Percentiles rank a stretch among this genome's conserved stretches.
These are phyloP conservation scores for Suillus cothurnatus DNA, from an alignment of 768 basidiomycete species.

Conservation along the genomic window DNA sequence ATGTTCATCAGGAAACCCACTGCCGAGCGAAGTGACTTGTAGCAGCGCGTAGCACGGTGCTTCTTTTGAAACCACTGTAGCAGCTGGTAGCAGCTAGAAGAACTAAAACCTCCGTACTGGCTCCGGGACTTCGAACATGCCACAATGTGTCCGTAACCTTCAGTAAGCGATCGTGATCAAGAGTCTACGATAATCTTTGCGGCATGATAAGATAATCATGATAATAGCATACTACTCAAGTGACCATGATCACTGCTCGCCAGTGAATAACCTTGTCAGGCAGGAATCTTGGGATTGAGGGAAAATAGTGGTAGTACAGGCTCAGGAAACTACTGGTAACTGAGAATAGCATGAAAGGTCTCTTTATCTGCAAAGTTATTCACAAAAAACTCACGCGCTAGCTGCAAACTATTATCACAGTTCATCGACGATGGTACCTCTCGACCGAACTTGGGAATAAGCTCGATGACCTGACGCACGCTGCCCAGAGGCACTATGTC, in stretches of 20 bases:
- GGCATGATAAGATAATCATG: no score
- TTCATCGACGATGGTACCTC: neutral
- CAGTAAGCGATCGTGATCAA: neutral
- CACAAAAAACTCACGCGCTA: constrained; percentile 1
- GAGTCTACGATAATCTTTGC: no score
- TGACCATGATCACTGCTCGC: neutral
- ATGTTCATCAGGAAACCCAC: no score
- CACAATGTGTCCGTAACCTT: neutral
- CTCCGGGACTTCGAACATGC: neutral
- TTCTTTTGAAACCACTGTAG: no score
- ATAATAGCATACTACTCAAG: no score
- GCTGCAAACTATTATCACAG: constrained; percentile 6
- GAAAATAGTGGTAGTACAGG: neutral
- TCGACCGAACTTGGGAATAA: constrained; percentile 5
- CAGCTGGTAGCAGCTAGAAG: no score
- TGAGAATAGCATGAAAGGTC: constrained; percentile 7
- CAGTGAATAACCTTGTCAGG: neutral
- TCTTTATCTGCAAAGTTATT: constrained; percentile 12
- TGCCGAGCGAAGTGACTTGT: no score
- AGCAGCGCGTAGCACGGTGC: no score
- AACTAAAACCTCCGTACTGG: no score
- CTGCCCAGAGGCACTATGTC: constrained; percentile 6
- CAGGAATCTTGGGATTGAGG: neutral
- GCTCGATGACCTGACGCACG: constrained; percentile 1
- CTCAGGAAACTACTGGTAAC: neutral